Evolutionary conservation across 305 asterid species (phyloP).

Genomic region (Fraxinus sp.): DNA sequence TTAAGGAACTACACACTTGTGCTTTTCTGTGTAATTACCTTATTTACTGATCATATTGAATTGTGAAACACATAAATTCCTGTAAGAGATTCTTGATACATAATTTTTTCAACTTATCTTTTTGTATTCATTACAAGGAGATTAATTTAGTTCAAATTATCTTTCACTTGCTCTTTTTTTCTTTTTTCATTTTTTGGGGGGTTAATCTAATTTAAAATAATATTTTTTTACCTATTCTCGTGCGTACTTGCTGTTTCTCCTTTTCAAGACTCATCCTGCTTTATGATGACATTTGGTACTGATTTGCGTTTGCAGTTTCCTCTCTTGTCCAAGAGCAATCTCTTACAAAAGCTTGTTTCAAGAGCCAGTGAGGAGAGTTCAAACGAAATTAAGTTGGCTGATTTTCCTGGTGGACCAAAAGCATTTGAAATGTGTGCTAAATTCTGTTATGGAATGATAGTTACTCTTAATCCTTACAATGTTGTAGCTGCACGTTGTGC

Average conservation of each 20-base stretch:
- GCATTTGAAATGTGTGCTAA: constrained; percentile 91
- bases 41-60: not conserved
- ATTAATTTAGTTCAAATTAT: not conserved
- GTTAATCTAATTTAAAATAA: not conserved
- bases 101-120: not conserved
- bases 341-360: constrained; percentile 58
- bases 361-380: constrained; percentile 41
- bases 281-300: not conserved
- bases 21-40: not conserved
- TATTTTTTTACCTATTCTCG: not conserved
- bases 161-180: not conserved
- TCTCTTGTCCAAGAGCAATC: constrained; percentile 80
- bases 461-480: constrained; percentile 78
- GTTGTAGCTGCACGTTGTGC: constrained; percentile 84
- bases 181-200: not conserved
- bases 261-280: not conserved
- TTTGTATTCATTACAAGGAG: not conserved
- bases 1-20: not conserved
- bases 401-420: constrained; percentile 89
- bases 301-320: constrained; percentile 62
- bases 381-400: constrained; percentile 50
- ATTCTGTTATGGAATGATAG: constrained; percentile 82
- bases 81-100: not conserved
- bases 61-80: not conserved
- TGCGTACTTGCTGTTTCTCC: not conserved